These are phyloP conservation scores for Colletotrichum spinosum DNA, from an alignment of 2,329 filamentous ascomycete species.

Conservation along the genomic window DNA sequence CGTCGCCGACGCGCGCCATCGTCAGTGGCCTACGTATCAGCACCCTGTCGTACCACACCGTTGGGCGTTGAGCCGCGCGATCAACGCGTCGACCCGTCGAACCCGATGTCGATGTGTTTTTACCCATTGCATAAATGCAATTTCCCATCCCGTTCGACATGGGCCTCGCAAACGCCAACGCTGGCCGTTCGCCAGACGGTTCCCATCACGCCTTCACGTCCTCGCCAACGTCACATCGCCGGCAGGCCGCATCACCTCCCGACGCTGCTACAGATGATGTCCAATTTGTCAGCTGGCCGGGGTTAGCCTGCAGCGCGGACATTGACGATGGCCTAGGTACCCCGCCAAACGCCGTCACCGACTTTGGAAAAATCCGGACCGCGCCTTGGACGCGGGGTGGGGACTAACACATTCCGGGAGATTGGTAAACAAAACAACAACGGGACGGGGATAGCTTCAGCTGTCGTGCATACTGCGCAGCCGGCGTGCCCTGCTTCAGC, in stretches of 20 bases:
- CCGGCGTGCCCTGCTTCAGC: too few species aligned
- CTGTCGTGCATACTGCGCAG: too few species aligned
- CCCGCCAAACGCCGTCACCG: conserved; percentile 21
- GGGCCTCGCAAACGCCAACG: conserved; percentile 3
- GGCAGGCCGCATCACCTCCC: not conserved
- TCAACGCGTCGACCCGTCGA: not conserved
- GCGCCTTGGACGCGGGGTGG: conserved; percentile 24
- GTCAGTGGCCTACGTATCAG: not conserved
- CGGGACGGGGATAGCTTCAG: too few species aligned
- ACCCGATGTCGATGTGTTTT: not conserved
- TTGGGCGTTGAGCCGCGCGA: not conserved
- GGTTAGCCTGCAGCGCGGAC: conserved; percentile 18
- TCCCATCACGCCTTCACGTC: conserved; percentile 1
- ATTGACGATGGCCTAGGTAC: conserved; percentile 3
- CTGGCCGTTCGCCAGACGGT: conserved; percentile 7
- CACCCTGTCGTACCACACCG: not conserved
- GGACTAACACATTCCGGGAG: conserved; percentile 16
- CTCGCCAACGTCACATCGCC: conserved; percentile 18
- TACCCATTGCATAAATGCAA: not conserved
- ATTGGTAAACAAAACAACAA: conserved; percentile 33
- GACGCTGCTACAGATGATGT: not conserved
- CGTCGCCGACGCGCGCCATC: conserved; percentile 21
- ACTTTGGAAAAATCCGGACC: not conserved
- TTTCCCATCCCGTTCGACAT: conserved; percentile 14
- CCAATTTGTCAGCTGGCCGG: conserved; percentile 15